phyloP scores from a whole-genome alignment of 495 filamentous ascomycete genomes.

The Lasiosphaeria ovina region DNA sequence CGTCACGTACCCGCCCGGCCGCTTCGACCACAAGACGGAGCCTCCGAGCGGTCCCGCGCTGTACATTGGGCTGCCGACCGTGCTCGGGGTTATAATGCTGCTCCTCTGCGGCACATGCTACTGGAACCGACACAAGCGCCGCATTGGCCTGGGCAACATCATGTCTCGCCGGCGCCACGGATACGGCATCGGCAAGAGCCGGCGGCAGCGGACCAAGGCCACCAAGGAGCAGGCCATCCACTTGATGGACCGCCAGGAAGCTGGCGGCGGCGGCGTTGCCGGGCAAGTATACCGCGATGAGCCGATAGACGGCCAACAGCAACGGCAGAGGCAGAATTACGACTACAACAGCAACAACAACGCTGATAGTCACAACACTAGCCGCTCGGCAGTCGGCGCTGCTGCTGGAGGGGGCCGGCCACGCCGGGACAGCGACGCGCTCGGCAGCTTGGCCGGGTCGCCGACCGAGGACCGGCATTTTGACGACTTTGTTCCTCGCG shows the following conservation, averaged over 20 bases:
- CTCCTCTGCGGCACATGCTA: constrained; percentile 32
- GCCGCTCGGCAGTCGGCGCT: neutral
- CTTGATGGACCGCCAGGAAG: constrained; percentile 36
- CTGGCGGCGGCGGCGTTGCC: constrained; percentile 13
- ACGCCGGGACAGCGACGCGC: constrained; percentile 38
- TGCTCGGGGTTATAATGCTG: constrained; percentile 36
- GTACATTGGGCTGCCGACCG: constrained; percentile 41
- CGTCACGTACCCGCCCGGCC: constrained; percentile 25
- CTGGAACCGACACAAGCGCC: constrained; percentile 38
- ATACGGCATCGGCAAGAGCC: constrained; percentile 35
- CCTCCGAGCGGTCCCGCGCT: constrained; percentile 27
- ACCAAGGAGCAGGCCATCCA: constrained; percentile 35
- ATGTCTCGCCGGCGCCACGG: constrained; percentile 38
- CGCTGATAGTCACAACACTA: neutral
- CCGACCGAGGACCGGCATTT: constrained; percentile 34
- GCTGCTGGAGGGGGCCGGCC: constrained; percentile 6
- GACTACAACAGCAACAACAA: neutral
- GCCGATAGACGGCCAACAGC: constrained; percentile 9
- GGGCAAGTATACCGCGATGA: constrained; percentile 29
- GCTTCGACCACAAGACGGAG: constrained; percentile 20
- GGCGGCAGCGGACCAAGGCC: constrained; percentile 24
- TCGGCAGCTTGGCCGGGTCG: constrained; percentile 40
- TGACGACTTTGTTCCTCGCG: constrained; percentile 24
- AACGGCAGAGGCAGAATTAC: constrained; percentile 1
- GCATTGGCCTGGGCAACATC: constrained; percentile 39